Percentiles rank a stretch among this genome's conserved stretches.
phyloP scores from a whole-genome alignment of 1,284 basidiomycete genomes.

The Schizophyllum commune region DNA sequence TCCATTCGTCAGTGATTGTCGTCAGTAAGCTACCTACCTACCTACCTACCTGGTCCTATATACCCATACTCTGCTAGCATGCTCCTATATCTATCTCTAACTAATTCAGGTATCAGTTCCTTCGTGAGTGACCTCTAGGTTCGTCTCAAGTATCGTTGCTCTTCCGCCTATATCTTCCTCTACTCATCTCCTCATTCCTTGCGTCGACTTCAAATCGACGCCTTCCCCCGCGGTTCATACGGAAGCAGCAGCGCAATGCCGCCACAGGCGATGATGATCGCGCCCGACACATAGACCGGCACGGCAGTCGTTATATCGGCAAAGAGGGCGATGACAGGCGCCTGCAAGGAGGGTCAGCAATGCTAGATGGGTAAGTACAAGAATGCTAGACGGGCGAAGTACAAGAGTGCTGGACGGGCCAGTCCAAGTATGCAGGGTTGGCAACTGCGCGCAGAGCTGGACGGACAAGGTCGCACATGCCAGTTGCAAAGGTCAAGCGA shows the following conservation, averaged over 20 bases:
- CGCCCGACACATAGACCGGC: slow-evolving; percentile 67
- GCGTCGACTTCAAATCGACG: too few relatives aligned
- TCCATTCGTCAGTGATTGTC: too few relatives aligned
- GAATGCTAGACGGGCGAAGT: not conserved
- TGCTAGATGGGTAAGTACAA: too few relatives aligned
- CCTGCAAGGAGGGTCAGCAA: slow-evolving; percentile 26
- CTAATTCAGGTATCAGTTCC: not conserved
- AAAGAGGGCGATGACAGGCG: slow-evolving; percentile 61
- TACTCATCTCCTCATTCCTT: too few relatives aligned
- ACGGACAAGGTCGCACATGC: too few relatives aligned
- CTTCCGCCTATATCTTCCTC: too few relatives aligned
- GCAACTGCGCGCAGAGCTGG: too few relatives aligned
- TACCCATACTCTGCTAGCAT: too few relatives aligned
- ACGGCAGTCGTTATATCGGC: slow-evolving; percentile 51
- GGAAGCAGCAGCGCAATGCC: slow-evolving; percentile 61
- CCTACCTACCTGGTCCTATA: too few relatives aligned
- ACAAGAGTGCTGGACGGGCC: not conserved
- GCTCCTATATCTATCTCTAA: not conserved
- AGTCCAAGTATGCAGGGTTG: not conserved
- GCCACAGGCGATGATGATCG: slow-evolving; percentile 55
- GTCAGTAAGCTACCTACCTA: too few relatives aligned
- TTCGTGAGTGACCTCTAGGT: not conserved
- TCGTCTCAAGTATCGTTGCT: too few relatives aligned
- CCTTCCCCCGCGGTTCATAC: slow-evolving; percentile 62
- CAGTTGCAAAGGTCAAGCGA: too few relatives aligned